Conservation (phyloP, 2,329 filamentous ascomycete genomes). For the Alternaria sp. region DNA sequence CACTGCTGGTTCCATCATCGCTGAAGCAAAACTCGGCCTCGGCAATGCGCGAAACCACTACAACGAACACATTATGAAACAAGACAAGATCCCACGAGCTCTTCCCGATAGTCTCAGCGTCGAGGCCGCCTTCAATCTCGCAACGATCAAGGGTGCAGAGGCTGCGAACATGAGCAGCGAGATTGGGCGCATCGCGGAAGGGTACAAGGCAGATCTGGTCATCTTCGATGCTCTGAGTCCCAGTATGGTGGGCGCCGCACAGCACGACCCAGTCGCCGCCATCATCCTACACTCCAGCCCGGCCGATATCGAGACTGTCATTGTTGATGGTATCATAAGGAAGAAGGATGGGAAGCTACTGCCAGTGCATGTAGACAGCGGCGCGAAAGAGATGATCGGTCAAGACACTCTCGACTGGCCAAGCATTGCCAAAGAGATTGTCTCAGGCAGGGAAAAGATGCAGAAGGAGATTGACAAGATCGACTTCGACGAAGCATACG, state of each 20-base stretch:
- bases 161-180: slow-evolving; percentile 51
- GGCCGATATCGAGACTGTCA: slow-evolving; percentile 53
- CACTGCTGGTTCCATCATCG: slow-evolving; percentile 53
- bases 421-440: slow-evolving; percentile 37
- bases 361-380: slow-evolving; percentile 29
- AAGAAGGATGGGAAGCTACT: slow-evolving; percentile 46
- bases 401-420: slow-evolving; percentile 35
- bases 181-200: slow-evolving; percentile 55
- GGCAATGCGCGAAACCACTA: slow-evolving; percentile 55
- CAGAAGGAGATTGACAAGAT: slow-evolving; percentile 39
- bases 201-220: slow-evolving; percentile 57
- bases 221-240: slow-evolving; percentile 54
- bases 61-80: slow-evolving; percentile 49
- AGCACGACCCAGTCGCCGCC: slow-evolving; percentile 52
- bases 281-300: slow-evolving; percentile 52
- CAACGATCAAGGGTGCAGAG: slow-evolving; percentile 55
- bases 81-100: slow-evolving; percentile 53
- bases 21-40: slow-evolving; percentile 61
- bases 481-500: slow-evolving; percentile 30
- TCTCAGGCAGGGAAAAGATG: slow-evolving; percentile 36
- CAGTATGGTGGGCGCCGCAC: slow-evolving; percentile 50
- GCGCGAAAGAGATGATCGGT: slow-evolving; percentile 16
- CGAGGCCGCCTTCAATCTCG: slow-evolving; percentile 58
- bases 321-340: slow-evolving; percentile 52
- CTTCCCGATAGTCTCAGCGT: slow-evolving; percentile 54